Conservation (phyloP, 2,329 filamentous ascomycete species). For the Lecanoromycetidae sp. region DNA sequence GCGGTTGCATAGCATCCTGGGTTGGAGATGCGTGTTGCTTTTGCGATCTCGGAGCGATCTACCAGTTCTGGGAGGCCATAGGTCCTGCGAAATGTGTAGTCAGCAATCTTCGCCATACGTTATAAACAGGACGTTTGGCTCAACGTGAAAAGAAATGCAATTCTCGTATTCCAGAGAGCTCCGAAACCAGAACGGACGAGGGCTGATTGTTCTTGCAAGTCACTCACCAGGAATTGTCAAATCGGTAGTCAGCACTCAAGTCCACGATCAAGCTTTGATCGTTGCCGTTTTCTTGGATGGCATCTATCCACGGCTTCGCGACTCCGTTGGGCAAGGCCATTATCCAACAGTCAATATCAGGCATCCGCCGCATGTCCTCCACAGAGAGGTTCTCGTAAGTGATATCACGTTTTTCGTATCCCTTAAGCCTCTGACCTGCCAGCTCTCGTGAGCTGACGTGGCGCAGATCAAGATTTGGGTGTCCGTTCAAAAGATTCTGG, state of each 20-base stretch:
- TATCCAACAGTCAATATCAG: conserved; percentile 90
- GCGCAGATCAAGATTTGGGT: conserved; percentile 78
- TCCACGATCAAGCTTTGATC: conserved; percentile 72
- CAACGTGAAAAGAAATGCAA: no score
- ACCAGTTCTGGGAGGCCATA: conserved; percentile 56
- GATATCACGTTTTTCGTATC: conserved; percentile 83
- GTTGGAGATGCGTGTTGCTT: conserved; percentile 73
- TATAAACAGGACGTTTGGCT: no score
- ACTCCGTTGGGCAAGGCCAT: conserved; percentile 95
- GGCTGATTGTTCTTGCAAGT: no score
- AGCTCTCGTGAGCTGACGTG: conserved; percentile 92
- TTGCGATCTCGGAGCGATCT: conserved; percentile 61
- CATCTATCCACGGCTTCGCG: conserved; percentile 87
- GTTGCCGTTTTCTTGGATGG: conserved; percentile 59
- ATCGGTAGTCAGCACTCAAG: conserved; percentile 64
- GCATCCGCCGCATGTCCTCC: conserved; percentile 77
- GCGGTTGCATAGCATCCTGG: conserved; percentile 94
- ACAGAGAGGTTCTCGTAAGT: conserved; percentile 81
- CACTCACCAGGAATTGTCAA: conserved; percentile 15
- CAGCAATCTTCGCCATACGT: neutral
- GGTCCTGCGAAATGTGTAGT: neutral
- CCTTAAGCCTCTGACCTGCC: conserved; percentile 71
- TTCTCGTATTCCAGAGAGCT: no score
- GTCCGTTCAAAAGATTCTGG: conserved; percentile 72
- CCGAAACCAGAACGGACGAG: no score